Evolutionary conservation across 1,284 basidiomycete genomes (phyloP).

Genomic region (Leccinum griseonigrum): DNA sequence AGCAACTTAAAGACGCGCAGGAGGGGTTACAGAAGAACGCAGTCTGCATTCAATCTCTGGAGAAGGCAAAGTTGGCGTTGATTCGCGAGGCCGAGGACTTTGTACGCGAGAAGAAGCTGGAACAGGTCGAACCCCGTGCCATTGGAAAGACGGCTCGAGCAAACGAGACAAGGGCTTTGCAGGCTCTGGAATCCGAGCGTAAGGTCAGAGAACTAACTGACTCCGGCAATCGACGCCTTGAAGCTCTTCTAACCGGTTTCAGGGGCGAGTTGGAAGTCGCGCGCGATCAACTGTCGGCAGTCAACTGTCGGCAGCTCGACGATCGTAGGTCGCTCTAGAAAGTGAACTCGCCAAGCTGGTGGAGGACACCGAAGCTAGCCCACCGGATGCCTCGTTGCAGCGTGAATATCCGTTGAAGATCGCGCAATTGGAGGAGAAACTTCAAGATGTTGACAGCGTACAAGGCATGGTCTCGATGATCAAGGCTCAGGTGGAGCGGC

Average conservation of each 20-base stretch:
- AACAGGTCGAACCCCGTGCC: slow-evolving; percentile 62
- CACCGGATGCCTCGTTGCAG: slow-evolving; percentile 48
- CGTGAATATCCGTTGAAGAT: slow-evolving; percentile 69
- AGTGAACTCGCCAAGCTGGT: slow-evolving; percentile 67
- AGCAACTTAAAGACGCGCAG: slow-evolving; percentile 83
- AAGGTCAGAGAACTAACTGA: slow-evolving; percentile 64
- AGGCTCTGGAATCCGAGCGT: slow-evolving; percentile 64
- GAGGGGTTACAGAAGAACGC: slow-evolving; percentile 72
- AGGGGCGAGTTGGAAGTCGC: slow-evolving; percentile 54
- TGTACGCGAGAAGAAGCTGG: slow-evolving; percentile 71
- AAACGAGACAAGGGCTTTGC: slow-evolving; percentile 59
- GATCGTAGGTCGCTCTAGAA: slow-evolving; percentile 68
- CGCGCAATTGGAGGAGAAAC: slow-evolving; percentile 59
- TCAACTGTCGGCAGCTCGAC: slow-evolving; percentile 50
- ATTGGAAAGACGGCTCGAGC: slow-evolving; percentile 64
- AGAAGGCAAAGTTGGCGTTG: slow-evolving; percentile 77
- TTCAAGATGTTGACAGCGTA: slow-evolving; percentile 55
- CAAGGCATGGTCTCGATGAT: slow-evolving; percentile 53
- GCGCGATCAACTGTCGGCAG: slow-evolving; percentile 35
- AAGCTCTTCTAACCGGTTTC: slow-evolving; percentile 55
- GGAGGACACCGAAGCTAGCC: slow-evolving; percentile 49
- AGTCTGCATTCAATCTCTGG: slow-evolving; percentile 78
- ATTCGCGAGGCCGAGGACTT: slow-evolving; percentile 86
- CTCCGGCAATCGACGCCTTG: slow-evolving; percentile 53
- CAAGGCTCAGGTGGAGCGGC: slow-evolving; percentile 61